Evolutionary conservation across 768 basidiomycete genomes (phyloP).

Genomic region (Tephrocybe sp.): DNA sequence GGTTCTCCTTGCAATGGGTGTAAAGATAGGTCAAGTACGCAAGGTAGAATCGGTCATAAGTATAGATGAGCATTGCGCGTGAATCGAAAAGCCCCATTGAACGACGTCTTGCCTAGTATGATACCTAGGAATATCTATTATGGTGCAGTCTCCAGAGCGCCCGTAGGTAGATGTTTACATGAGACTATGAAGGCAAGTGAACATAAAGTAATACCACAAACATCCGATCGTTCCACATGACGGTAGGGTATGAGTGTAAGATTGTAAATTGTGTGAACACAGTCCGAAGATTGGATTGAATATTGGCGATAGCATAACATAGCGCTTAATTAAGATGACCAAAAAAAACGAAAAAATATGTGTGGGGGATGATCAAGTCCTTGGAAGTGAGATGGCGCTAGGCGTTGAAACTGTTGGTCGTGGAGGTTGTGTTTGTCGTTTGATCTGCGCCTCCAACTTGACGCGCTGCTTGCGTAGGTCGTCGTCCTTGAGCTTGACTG

Average conservation of each 20-base stretch:
- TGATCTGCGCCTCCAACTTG: constrained; percentile 74
- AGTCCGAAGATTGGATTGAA: neutral
- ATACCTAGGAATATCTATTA: neutral
- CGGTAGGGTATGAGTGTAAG: neutral
- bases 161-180: constrained; percentile 3
- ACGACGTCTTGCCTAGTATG: no score
- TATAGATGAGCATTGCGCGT: no score
- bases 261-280: neutral
- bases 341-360: neutral
- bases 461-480: constrained; percentile 71
- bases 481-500: constrained; percentile 75
- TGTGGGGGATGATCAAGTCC: constrained; percentile 3
- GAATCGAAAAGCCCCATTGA: no score
- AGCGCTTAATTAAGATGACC: neutral
- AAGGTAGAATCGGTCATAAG: no score
- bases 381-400: constrained; percentile 24
- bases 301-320: constrained; percentile 1
- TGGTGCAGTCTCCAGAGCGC: constrained; percentile 2
- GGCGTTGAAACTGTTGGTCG: constrained; percentile 24
- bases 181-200: neutral
- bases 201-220: neutral
- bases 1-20: no score
- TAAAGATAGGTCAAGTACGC: no score
- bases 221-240: neutral
- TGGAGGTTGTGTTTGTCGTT: constrained; percentile 49